Conservation (phyloP, 805 yeast genomes). For the Saccharomycopsis sp. region DNA sequence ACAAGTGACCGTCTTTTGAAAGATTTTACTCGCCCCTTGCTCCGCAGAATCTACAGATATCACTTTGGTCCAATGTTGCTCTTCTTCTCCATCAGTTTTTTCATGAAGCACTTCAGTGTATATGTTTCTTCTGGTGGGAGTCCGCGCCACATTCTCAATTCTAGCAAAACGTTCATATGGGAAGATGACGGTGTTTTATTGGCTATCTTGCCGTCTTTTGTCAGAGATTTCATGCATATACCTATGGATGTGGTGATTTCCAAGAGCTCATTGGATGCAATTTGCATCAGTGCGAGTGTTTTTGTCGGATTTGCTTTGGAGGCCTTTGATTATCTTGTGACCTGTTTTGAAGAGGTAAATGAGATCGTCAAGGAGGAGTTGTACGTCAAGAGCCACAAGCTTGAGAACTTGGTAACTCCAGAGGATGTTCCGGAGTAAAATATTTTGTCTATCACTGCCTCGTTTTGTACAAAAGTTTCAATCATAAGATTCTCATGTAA, state of each 20-base stretch:
- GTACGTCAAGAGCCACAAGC: constrained; percentile 49
- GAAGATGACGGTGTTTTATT: too few relatives aligned
- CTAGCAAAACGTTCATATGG: too few relatives aligned
- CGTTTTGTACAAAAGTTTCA: too few relatives aligned
- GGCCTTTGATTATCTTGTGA: background rate
- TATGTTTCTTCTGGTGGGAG: too few relatives aligned
- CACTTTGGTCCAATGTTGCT: background rate
- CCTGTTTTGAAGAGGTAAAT: constrained; percentile 24
- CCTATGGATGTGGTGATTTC: background rate
- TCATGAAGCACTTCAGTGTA: too few relatives aligned
- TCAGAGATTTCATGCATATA: background rate
- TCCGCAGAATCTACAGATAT: background rate
- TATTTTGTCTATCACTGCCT: too few relatives aligned
- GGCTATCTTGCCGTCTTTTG: background rate
- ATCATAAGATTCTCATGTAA: too few relatives aligned
- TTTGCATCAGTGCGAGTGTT: background rate
- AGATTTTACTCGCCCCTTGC: background rate
- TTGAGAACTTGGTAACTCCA: constrained; percentile 22
- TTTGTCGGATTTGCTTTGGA: background rate
- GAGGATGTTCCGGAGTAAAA: background rate
- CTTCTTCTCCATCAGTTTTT: background rate
- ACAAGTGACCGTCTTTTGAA: background rate
- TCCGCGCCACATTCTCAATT: too few relatives aligned
- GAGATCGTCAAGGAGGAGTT: constrained; percentile 48
- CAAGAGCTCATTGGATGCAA: background rate